Percentiles rank a stretch among this genome's conserved stretches.
Evolutionary conservation across 768 basidiomycete species (phyloP).

Genomic region (Favolaschia claudopus): DNA sequence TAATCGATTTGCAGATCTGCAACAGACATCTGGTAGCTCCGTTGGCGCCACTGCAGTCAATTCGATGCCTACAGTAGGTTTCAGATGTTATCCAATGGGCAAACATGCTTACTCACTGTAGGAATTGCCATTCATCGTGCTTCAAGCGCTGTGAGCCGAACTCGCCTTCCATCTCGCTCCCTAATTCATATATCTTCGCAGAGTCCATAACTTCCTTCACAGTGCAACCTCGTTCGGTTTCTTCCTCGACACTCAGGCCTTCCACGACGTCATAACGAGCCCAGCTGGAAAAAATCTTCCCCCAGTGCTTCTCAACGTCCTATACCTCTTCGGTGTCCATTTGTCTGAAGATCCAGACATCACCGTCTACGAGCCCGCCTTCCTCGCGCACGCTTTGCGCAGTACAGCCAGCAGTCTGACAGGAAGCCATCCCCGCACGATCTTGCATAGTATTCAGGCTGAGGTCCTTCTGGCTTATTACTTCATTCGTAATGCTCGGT

Average conservation of each 20-base stretch:
- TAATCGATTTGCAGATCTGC: constrained; percentile 5
- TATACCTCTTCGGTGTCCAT: constrained; percentile 36
- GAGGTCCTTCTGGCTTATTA: constrained; percentile 53
- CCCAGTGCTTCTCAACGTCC: constrained; percentile 34
- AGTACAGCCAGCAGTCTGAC: constrained; percentile 38
- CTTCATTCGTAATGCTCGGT: constrained; percentile 49
- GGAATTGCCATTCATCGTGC: constrained; percentile 23
- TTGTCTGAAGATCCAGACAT: constrained; percentile 32
- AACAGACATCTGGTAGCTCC: constrained; percentile 7
- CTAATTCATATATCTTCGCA: not conserved
- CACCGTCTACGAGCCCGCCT: constrained; percentile 36
- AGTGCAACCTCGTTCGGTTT: constrained; percentile 50
- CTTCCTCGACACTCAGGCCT: constrained; percentile 52
- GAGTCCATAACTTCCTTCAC: constrained; percentile 41
- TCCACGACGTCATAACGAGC: constrained; percentile 38
- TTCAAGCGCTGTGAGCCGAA: constrained; percentile 22
- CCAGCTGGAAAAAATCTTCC: constrained; percentile 14
- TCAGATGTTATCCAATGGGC: not conserved
- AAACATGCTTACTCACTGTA: not conserved
- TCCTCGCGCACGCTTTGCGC: constrained; percentile 45
- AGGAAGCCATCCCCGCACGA: constrained; percentile 38
- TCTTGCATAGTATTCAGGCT: constrained; percentile 44
- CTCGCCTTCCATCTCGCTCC: not conserved
- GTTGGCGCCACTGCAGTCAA: not conserved
- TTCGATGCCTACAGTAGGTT: constrained; percentile 16